Base-by-base conservation (phyloP, 75 land plant species). In the Cunninghamia lanceolata region DNA sequence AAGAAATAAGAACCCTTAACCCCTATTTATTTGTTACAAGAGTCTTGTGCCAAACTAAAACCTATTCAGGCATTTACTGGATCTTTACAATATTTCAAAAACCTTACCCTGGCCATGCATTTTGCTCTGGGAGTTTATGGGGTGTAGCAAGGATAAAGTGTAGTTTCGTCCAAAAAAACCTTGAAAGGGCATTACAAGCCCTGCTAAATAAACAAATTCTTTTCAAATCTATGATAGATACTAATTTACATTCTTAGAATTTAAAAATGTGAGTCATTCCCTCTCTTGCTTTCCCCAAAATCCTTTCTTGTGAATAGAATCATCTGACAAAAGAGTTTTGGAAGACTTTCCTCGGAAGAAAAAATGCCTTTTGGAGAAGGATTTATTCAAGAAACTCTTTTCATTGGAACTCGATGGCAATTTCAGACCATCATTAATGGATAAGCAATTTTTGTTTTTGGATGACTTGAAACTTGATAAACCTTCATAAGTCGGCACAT, bases 341-440 rank as follows among this genome's bases (percentile, higher is more conserved):
- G 39, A n/a, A 8, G 87, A 73, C 84, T 86, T 91, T 83, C 89
- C 87, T 30, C 96, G 90, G 53, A 93, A 88, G 0, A 95, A 93
- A 85, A 95, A 95, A 74, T 93, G 96, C 46, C 88, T 85, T 80
- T 79, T 95, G 76, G 94, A 83, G 73, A 93, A 92, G n/a, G 96
- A 92, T 85, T 82, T 89, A 25, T 83, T 90, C 21, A 86, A 85
- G 47, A 90, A 91, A 73, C 88, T 86, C 82, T 88, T 95, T 86
- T 87, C 84, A 86, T 91, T 90, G 42, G 91, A 94, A 86, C 93
- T 93, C 3, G 91, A 84, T 5, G 85, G 66, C 86, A 91, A 40
- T 84, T 87, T 94, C 13, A 82, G 85, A 45, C 85, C 85, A 52
- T 87, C 88, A 19, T 87, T 84, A 75, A 17, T 36, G 77, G 45